A percentile compares a stretch with the other conserved stretches of the same genome.
phyloP scores from a whole-genome alignment of 2,329 filamentous ascomycete genomes.

The Fusarium coicis region DNA sequence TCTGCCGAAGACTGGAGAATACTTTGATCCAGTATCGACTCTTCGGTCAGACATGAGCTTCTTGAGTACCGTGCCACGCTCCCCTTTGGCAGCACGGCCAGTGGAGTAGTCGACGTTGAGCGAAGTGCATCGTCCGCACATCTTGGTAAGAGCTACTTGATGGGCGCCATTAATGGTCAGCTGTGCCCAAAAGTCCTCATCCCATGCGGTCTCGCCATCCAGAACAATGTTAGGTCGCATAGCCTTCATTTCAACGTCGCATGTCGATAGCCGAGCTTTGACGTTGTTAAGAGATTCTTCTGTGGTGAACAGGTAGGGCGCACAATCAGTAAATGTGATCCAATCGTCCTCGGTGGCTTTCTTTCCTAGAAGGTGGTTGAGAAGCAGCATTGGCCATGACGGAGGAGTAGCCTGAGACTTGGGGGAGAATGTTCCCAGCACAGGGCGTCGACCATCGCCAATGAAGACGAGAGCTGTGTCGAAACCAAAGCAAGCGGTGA shows the following conservation, averaged over 20 bases:
- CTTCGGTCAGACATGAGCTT: slow-evolving; percentile 76
- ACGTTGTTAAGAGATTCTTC: slow-evolving; percentile 76
- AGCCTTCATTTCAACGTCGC: slow-evolving; percentile 70
- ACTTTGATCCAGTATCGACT: slow-evolving; percentile 75
- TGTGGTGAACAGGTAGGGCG: slow-evolving; percentile 79
- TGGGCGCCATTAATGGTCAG: slow-evolving; percentile 56
- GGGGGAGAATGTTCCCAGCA: slow-evolving; percentile 68
- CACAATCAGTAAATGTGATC: slow-evolving; percentile 79
- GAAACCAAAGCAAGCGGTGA: slow-evolving; percentile 73
- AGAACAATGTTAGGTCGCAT: slow-evolving; percentile 81
- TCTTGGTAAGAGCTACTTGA: slow-evolving; percentile 70
- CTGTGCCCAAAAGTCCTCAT: slow-evolving; percentile 79
- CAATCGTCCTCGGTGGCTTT: slow-evolving; percentile 51
- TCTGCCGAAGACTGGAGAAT: slow-evolving; percentile 76
- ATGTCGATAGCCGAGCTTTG: slow-evolving; percentile 62
- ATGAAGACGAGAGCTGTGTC: slow-evolving; percentile 71
- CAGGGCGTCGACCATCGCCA: slow-evolving; percentile 66
- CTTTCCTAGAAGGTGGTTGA: slow-evolving; percentile 46
- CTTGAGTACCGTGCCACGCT: slow-evolving; percentile 72
- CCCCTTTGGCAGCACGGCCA: slow-evolving; percentile 66
- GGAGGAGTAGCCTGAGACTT: slow-evolving; percentile 42
- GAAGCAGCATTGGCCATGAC: slow-evolving; percentile 51
- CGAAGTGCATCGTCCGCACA: slow-evolving; percentile 75
- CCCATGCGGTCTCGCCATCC: slow-evolving; percentile 68
- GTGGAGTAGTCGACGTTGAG: slow-evolving; percentile 78